A percentile compares a stretch with the other conserved stretches of the same genome.
Conservation (phyloP, 805 yeast species). For the Wickerhamomyces subpelliculosus region DNA sequence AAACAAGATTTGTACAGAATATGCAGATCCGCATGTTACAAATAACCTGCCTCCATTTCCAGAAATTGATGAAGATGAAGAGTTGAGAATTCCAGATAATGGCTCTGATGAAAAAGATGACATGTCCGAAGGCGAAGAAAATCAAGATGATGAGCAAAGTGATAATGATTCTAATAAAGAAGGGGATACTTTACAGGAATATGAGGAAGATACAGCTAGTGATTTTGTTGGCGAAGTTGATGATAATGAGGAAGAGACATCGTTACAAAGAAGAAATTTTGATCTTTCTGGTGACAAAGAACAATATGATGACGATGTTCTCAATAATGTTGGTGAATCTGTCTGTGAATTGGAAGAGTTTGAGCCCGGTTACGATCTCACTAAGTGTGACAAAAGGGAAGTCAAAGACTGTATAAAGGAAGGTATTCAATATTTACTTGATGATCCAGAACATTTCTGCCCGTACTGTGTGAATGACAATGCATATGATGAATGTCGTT, state of each 20-base stretch:
- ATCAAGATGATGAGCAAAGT: too few relatives aligned
- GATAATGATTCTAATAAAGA: too few relatives aligned
- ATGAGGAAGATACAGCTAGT: constrained; percentile 16
- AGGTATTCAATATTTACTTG: constrained; percentile 12
- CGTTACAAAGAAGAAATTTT: constrained; percentile 4
- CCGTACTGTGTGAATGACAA: constrained; percentile 22
- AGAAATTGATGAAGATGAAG: not conserved
- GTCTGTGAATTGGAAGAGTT: constrained; percentile 15
- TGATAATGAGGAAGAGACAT: too few relatives aligned
- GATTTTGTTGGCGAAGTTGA: too few relatives aligned
- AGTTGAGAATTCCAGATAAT: too few relatives aligned
- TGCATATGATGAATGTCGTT: constrained; percentile 22
- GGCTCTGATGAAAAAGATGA: too few relatives aligned
- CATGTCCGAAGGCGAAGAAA: too few relatives aligned
- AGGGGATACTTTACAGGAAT: constrained; percentile 13
- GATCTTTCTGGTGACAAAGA: constrained; percentile 17
- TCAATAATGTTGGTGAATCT: constrained; percentile 6
- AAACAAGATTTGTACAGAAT: constrained; percentile 15
- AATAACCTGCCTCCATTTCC: constrained; percentile 16
- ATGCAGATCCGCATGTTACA: constrained; percentile 17
- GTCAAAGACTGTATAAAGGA: constrained; percentile 18
- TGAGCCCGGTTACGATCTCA: constrained; percentile 16
- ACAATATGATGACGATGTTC: constrained; percentile 15
- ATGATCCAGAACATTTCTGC: constrained; percentile 18
- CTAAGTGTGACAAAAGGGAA: constrained; percentile 13